A percentile compares a stretch with the other conserved stretches of the same genome.
phyloP scores from a whole-genome alignment of 352 stramenopile genomes.

The Globisporangium apiculatum region DNA sequence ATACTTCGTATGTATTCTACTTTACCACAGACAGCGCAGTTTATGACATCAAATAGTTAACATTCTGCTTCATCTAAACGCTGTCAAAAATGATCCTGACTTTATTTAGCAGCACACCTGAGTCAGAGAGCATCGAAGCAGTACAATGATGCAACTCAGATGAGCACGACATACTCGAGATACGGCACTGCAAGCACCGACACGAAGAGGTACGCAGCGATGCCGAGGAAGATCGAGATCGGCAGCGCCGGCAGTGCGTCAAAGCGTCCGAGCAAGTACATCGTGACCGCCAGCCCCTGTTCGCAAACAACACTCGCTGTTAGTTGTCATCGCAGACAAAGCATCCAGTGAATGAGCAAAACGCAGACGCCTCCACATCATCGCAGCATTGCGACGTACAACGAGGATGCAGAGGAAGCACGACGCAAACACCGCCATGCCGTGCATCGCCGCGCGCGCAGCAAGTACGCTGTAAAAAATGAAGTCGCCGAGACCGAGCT shows the following conservation, averaged over 20 bases:
- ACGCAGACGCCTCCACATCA: neutral
- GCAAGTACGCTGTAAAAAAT: conserved; percentile 98
- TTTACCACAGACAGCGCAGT: too few species aligned
- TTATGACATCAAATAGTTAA: too few species aligned
- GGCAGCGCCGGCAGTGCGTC: conserved; percentile 92
- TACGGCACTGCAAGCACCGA: conserved; percentile 28
- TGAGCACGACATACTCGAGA: conserved; percentile 16
- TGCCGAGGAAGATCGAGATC: conserved; percentile 91
- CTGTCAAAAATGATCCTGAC: too few species aligned
- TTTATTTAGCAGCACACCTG: too few species aligned
- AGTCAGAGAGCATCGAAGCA: neutral
- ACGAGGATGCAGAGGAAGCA: conserved; percentile 91
- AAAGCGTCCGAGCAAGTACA: conserved; percentile 91
- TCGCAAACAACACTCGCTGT: neutral
- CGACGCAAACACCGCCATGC: conserved; percentile 88
- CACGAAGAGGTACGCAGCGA: conserved; percentile 38
- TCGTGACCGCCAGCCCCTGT: conserved; percentile 83
- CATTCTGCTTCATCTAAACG: too few species aligned
- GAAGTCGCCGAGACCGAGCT: conserved; percentile 94
- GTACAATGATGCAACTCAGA: neutral
- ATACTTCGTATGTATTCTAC: too few species aligned
- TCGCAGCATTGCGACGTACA: conserved; percentile 26
- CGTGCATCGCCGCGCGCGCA: conserved; percentile 88
- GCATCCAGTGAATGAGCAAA: neutral
- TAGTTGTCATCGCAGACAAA: neutral